Evolutionary conservation across 768 basidiomycete genomes (phyloP).

Genomic region (Lentinula sp.): DNA sequence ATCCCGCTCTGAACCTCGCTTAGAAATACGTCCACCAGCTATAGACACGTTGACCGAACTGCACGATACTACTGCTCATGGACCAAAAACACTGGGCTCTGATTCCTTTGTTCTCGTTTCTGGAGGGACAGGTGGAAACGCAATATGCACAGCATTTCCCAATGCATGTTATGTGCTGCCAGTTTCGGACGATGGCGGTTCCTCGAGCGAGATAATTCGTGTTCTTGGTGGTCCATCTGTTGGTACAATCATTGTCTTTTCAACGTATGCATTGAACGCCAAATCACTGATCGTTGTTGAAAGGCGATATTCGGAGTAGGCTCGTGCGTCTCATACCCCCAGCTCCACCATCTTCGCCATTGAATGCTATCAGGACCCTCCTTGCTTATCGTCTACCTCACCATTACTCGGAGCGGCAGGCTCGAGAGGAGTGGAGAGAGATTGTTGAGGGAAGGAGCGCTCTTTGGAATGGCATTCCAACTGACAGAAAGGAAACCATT

Average conservation of each 20-base stretch:
- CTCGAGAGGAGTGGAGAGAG: constrained; percentile 86
- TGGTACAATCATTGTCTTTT: constrained; percentile 34
- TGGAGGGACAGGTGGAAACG: constrained; percentile 93
- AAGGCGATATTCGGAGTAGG: constrained; percentile 86
- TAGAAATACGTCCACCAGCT: constrained; percentile 6
- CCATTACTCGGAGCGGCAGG: constrained; percentile 61
- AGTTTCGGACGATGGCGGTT: constrained; percentile 94
- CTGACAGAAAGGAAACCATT: constrained; percentile 87
- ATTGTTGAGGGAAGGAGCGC: constrained; percentile 83
- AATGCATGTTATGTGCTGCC: constrained; percentile 80
- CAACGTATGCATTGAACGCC: constrained; percentile 8
- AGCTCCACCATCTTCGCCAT: constrained; percentile 49
- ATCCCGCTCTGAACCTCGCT: constrained; percentile 10
- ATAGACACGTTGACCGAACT: background rate
- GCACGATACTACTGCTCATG: background rate
- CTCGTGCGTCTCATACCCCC: constrained; percentile 82
- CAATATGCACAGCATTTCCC: constrained; percentile 81
- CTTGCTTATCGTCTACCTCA: constrained; percentile 77
- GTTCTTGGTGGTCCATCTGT: constrained; percentile 85
- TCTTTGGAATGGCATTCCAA: constrained; percentile 83
- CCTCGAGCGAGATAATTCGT: constrained; percentile 90
- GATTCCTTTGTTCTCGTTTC: constrained; percentile 70
- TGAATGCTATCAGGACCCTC: constrained; percentile 70
- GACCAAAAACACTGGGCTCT: background rate
- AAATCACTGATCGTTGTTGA: background rate